phyloP scores from a whole-genome alignment of 2,329 filamentous ascomycete species.

The Alternaria postmessia region DNA sequence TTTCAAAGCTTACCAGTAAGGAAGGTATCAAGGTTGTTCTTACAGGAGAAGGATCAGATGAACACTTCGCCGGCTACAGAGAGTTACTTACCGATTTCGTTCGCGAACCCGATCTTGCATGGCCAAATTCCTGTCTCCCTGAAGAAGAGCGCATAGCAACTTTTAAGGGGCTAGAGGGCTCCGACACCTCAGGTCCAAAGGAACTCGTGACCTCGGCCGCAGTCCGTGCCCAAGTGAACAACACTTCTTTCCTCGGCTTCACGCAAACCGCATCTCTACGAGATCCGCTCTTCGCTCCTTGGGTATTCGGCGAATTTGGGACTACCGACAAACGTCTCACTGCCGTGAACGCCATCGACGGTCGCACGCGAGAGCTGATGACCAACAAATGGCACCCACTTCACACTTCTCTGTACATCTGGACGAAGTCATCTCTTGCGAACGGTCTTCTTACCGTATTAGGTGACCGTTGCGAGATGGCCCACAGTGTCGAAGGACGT shows the following conservation, averaged over 20 bases:
- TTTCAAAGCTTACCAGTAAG: slow-evolving; percentile 57
- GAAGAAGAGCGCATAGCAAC: slow-evolving; percentile 22
- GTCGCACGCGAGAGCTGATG: slow-evolving; percentile 35
- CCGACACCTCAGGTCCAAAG: slow-evolving; percentile 16
- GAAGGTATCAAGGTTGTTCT: slow-evolving; percentile 63
- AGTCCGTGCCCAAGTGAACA: slow-evolving; percentile 25
- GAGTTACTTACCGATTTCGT: slow-evolving; percentile 59
- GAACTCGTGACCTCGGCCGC: slow-evolving; percentile 22
- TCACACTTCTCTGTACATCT: slow-evolving; percentile 36
- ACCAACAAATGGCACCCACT: slow-evolving; percentile 34
- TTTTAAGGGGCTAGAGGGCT: slow-evolving; percentile 18
- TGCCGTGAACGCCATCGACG: slow-evolving; percentile 32
- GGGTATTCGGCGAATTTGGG: slow-evolving; percentile 22
- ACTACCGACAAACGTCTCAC: slow-evolving; percentile 20
- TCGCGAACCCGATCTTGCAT: slow-evolving; percentile 55
- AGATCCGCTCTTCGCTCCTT: slow-evolving; percentile 18
- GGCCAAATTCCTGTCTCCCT: slow-evolving; percentile 14
- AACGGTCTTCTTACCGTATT: slow-evolving; percentile 53
- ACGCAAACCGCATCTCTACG: slow-evolving; percentile 20
- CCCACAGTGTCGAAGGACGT: slow-evolving; percentile 52
- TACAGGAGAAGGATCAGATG: slow-evolving; percentile 63
- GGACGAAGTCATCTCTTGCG: slow-evolving; percentile 30
- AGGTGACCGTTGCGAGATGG: slow-evolving; percentile 58
- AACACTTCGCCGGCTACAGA: slow-evolving; percentile 64
- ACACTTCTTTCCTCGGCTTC: slow-evolving; percentile 24